Percentiles rank a stretch among this genome's conserved stretches.
These are phyloP conservation scores for Aspergillus fischeri DNA, from an alignment of 2,329 filamentous ascomycete species.

Conservation along the genomic window DNA sequence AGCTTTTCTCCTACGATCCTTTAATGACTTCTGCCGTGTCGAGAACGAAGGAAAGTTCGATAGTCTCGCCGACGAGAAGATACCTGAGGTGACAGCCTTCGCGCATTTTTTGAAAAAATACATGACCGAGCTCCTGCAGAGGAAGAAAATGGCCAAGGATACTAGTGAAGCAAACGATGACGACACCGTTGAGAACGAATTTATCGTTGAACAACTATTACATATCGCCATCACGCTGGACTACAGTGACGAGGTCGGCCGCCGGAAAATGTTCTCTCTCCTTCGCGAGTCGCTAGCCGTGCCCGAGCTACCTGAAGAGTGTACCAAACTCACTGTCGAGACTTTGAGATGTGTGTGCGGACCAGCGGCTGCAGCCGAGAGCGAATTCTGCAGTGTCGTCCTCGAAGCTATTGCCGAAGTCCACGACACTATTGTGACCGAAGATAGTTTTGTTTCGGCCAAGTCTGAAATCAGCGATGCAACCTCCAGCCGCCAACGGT, in stretches of 20 bases:
- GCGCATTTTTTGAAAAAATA: constrained; percentile 84
- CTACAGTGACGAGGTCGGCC: constrained; percentile 94
- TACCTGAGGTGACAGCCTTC: constrained; percentile 89
- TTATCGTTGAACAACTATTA: constrained; percentile 90
- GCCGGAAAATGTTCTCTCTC: constrained; percentile 91
- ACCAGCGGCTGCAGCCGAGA: constrained; percentile 45
- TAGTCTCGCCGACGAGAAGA: constrained; percentile 78
- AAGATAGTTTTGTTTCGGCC: constrained; percentile 92
- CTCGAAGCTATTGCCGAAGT: constrained; percentile 95
- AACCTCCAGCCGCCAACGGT: constrained; percentile 47
- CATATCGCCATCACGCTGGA: constrained; percentile 89
- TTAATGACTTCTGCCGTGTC: constrained; percentile 85
- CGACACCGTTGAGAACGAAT: constrained; percentile 85
- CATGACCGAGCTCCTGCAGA: constrained; percentile 51
- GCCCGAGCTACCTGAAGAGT: constrained; percentile 83
- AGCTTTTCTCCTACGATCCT: constrained; percentile 83
- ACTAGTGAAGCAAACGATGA: constrained; percentile 68
- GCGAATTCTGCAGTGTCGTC: constrained; percentile 53
- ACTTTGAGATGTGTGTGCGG: constrained; percentile 80
- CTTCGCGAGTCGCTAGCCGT: constrained; percentile 81
- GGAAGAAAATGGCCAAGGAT: constrained; percentile 34
- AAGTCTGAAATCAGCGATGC: constrained; percentile 75
- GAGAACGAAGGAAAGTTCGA: constrained; percentile 72
- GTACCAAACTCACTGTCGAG: constrained; percentile 81
- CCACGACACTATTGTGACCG: constrained; percentile 78